phyloP scores from a whole-genome alignment of 306 rosid genomes.

The Sicyos baderoa region DNA sequence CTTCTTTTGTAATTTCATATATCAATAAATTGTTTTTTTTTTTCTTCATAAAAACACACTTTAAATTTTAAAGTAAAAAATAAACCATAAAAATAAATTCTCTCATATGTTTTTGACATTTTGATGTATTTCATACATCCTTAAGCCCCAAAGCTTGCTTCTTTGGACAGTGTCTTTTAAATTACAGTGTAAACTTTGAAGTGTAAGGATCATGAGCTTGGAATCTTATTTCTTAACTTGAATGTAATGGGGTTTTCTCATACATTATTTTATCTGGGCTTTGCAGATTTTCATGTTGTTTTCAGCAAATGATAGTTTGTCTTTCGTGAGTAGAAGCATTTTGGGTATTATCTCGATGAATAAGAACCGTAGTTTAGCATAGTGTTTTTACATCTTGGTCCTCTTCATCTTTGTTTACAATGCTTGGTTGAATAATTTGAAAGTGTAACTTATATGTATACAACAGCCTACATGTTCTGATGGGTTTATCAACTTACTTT shows the following conservation, averaged over 20 bases:
- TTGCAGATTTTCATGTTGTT: neutral
- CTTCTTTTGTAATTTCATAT: no score
- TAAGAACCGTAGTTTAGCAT: neutral
- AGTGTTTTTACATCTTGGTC: neutral
- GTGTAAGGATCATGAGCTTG: neutral
- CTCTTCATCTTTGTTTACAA: neutral
- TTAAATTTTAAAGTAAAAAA: no score
- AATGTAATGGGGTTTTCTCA: no score
- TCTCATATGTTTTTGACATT: no score
- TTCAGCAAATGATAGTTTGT: neutral
- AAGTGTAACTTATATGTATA: neutral
- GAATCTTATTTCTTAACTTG: no score
- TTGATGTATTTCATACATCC: no score
- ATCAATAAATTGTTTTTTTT: no score
- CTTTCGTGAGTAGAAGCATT: neutral
- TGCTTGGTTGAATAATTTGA: neutral
- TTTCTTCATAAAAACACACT: no score
- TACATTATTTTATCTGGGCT: no score
- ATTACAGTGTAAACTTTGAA: neutral
- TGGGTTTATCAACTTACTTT: conserved; percentile 12
- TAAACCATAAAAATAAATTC: no score
- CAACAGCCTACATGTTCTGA: neutral
- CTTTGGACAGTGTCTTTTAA: neutral
- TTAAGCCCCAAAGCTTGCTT: neutral
- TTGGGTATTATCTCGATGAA: neutral